Evolutionary conservation across 2,329 filamentous ascomycete genomes (phyloP), one percentile per base, ranked within the genome.

Genomic region (Aureobasidium sp.): DNA sequence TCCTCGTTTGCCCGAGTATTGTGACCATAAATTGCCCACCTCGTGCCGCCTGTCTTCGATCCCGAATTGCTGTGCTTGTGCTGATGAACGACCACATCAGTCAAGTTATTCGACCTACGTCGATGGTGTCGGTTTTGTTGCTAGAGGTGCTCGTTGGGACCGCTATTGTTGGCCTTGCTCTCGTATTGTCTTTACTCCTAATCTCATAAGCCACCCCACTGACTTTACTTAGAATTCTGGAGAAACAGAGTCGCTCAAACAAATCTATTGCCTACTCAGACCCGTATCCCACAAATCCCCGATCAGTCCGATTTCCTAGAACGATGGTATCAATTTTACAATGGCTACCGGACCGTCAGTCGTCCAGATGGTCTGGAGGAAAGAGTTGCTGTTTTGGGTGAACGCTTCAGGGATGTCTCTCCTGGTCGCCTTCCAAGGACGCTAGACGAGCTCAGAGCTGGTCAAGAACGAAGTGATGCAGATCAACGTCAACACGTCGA

Each of bases 101-200:
- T 67, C 72, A 1, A 73, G 74, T 0, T 81, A 81, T 64, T 69
- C 70, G 13, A 75, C 77, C 0, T 81, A 81, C 66, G 75, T 81
- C 42, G 79, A 80, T 61, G 79, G 79, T 23, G 71, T 80, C n/a
- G 79, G 79, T 10, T 78, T 78, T 47, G 78, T 80, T 6, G 72
- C 75, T 39, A 71, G 78, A 27, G 79, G 78, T 2, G 78, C 74
- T 5, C 66, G 79, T 42, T 80, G 79, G 78, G 76, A 81, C 66
- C 70, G 76, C 61, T 81, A 81, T 63, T 81, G 79, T 65, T 80
- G 78, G 78, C 79, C 76, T 65, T 81, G 79, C 64, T 78, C 78
- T 69, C 73, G 75, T 74, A 50, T 17, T 32, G 32, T 8, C 20
- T 7, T 5, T 9, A 20, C 10, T 7, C 20, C 32, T 1, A 26